Evolutionary conservation across 169 alveolate genomes (phyloP), one percentile per base, ranked within the genome.

Genomic region (Babesia sp.): DNA sequence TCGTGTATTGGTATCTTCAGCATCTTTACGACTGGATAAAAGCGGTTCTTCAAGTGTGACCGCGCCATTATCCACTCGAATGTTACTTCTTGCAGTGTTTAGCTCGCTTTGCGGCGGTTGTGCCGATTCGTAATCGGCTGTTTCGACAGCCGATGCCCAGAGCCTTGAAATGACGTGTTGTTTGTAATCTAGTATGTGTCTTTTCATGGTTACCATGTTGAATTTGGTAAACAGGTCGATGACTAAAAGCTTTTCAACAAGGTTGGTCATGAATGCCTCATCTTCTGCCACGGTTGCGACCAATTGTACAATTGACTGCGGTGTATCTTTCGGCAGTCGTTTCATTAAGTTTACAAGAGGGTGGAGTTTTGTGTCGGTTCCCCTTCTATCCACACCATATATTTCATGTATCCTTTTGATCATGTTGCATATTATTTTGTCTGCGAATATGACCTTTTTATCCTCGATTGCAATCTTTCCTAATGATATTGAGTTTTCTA

Each of bases 301-400:
- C 41, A 36, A 39, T 24, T 24, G 20, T 22, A 48, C 18, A 20
- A 79, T 37, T 5, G 37, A n/a, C 34, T 37, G 24, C n/a, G 87
- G 87, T 4, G 78, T 71, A 20, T 50, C 53, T 39, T 58, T 28
- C 14, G 83, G 83, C 24, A 79, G 24, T 31, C 69, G 57, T 20
- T 57, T 72, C 58, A 44, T 45, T 36, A 69, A 28, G 28, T 71
- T 56, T 9, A 71, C 48, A 28, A 70, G 46, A 1, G 83, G 83
- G 34, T 60, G 77, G 26, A 14, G 3, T n/a, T 18, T 39, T 26
- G 36, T 18, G 28, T 28, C 24, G 14, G 48, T 64, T 26, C 50
- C 68, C 26, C 18, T 24, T 1, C 22, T 57, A 9, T 26, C 48
- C 8, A 39, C 57, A 24, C 75, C 83, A 28, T 77, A 77, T 4